phyloP scores from a whole-genome alignment of 2,329 filamentous ascomycete species.

The Fusarium tupiense region DNA sequence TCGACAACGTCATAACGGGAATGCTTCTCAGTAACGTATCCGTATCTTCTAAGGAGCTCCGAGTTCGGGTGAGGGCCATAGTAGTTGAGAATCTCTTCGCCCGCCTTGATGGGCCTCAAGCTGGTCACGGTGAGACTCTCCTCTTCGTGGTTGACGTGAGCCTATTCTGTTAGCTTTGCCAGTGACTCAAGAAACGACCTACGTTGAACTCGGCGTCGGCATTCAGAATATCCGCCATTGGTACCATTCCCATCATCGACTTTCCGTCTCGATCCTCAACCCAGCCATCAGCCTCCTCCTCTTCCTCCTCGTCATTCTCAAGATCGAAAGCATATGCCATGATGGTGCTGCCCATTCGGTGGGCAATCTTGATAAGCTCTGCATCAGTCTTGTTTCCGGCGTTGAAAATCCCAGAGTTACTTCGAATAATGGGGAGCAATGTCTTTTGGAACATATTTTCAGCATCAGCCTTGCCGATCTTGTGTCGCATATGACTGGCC shows the following conservation, averaged over 20 bases:
- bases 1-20: constrained; percentile 85
- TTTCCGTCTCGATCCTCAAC: constrained; percentile 69
- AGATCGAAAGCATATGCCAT: constrained; percentile 96
- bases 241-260: constrained; percentile 83
- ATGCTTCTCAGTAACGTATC: constrained; percentile 85
- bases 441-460: constrained; percentile 72
- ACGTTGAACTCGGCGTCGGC: constrained; percentile 90
- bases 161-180: constrained; percentile 47
- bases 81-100: constrained; percentile 87
- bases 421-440: constrained; percentile 62
- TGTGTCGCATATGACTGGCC: constrained; percentile 78
- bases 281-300: constrained; percentile 71
- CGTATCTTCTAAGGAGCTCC: constrained; percentile 85
- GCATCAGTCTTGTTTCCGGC: constrained; percentile 52
- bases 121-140: constrained; percentile 74
- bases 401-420: constrained; percentile 57
- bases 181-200: constrained; percentile 35
- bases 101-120: constrained; percentile 72
- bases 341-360: constrained; percentile 86
- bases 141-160: constrained; percentile 64
- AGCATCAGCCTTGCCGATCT: constrained; percentile 79
- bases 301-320: constrained; percentile 65
- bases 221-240: constrained; percentile 89
- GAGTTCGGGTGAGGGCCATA: constrained; percentile 86
- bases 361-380: constrained; percentile 65